phyloP scores from a whole-genome alignment of 306 rosid genomes.

The Trifolium subterraneum region DNA sequence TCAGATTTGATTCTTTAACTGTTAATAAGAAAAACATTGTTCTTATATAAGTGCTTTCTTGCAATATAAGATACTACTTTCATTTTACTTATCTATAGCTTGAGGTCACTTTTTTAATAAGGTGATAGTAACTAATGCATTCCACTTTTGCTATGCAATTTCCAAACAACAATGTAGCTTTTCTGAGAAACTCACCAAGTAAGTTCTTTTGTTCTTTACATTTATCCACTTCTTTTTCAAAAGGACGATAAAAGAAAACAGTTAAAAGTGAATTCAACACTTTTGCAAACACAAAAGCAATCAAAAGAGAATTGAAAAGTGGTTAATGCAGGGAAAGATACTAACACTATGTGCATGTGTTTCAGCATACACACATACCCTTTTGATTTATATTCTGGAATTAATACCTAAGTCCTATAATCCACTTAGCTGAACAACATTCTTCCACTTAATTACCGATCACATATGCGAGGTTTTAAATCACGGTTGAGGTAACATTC shows the following conservation, averaged over 20 bases:
- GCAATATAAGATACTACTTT: conserved; percentile 4
- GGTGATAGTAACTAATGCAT: conserved; percentile 6
- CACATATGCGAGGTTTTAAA: not conserved
- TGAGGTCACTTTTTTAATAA: not conserved
- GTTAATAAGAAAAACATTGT: not conserved
- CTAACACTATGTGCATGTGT: conserved; percentile 34
- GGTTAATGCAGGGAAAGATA: not conserved
- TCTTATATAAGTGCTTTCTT: conserved; percentile 9
- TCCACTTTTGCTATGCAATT: not conserved
- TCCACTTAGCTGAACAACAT: not conserved
- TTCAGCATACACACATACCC: conserved; percentile 65
- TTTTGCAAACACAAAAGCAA: conserved; percentile 14
- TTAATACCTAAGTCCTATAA: not conserved
- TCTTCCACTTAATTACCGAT: not conserved
- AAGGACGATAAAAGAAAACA: not conserved
- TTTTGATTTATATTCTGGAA: conserved; percentile 75
- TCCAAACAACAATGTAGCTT: conserved; percentile 20
- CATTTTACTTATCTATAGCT: not conserved
- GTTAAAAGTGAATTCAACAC: conserved; percentile 6
- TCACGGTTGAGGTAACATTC: not conserved
- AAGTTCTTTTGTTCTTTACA: not conserved
- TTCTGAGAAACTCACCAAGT: conserved; percentile 1
- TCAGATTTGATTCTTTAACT: not conserved
- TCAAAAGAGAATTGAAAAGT: not conserved
- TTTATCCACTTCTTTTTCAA: conserved; percentile 26